Conservation (phyloP, 2,329 filamentous ascomycete genomes). For the Epichloe gansuensis region DNA sequence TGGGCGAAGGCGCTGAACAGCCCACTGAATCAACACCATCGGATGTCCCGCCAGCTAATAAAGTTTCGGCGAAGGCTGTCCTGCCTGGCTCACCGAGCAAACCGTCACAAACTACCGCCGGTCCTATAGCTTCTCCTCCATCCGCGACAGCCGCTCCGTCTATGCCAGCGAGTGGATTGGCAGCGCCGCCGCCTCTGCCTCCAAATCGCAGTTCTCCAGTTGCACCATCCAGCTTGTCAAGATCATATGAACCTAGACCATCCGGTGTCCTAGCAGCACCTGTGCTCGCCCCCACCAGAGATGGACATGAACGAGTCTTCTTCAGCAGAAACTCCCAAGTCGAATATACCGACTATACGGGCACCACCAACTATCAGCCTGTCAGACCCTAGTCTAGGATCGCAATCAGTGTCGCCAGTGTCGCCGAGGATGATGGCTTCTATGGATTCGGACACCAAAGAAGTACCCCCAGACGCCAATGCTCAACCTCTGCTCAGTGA, state of each 20-base stretch:
- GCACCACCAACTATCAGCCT: slow-evolving; percentile 22
- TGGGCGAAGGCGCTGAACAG: background rate
- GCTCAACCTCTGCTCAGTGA: slow-evolving; percentile 7
- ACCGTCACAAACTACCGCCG: background rate
- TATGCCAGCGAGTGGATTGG: slow-evolving; percentile 9
- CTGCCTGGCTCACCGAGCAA: background rate
- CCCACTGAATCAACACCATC: background rate
- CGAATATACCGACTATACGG: slow-evolving; percentile 31
- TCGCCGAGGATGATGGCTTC: background rate
- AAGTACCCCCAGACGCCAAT: background rate
- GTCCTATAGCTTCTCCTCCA: slow-evolving; percentile 9
- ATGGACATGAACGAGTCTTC: slow-evolving; percentile 15
- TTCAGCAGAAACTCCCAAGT: slow-evolving; percentile 25
- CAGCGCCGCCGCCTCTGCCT: slow-evolving; percentile 10
- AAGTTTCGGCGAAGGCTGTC: background rate
- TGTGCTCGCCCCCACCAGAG: slow-evolving; percentile 22
- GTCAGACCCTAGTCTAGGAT: background rate
- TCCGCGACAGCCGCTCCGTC: slow-evolving; percentile 9
- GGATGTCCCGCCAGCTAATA: background rate
- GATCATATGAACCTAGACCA: slow-evolving; percentile 15
- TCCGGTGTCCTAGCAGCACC: slow-evolving; percentile 26
- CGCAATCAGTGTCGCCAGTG: background rate
- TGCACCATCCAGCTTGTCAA: slow-evolving; percentile 13
- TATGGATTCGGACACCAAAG: background rate
- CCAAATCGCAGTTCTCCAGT: slow-evolving; percentile 7